Evolutionary conservation across 129 eudicot species (phyloP), one percentile per base, ranked within the genome.

Genomic region (Helichrysum umbraculigerum): DNA sequence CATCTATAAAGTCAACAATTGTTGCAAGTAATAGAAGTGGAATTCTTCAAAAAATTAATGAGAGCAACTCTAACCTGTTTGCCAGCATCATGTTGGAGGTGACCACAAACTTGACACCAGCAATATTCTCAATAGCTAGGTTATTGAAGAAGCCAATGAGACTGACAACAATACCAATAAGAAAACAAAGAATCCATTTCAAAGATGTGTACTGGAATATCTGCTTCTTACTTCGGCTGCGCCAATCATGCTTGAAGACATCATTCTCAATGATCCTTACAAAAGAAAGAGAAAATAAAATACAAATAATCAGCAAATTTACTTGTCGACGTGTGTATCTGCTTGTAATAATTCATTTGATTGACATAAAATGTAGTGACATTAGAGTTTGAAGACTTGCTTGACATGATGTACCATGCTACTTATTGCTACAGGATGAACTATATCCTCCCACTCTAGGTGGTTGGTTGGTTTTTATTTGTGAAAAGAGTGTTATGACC

Each of bases 171-270:
- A 87, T 41, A 9, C 97, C 98, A 47, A 90, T 72, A 7, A 93
- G 32, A 58, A 93, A 88, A 74, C 96, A 88, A 15, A 93, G 83
- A 25, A 72, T 79, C 98, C 98, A 93, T 83, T 93, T 93, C 88
- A 85, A 80, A 51, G 87, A 87, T 9, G 80, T 77, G 73, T 88
- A 88, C 71, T 93, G 96, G 52, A 69, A 86, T 59, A 87, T 85
- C 79, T 93, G 91, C 25, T 68, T 51, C 84, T 80, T 83, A 54
- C 81, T 87, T 71, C 92, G 76, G 68, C 79, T 82, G 71, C 98
- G 79, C 98, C 98, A 93, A 74, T 93, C 98, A 76, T 88, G 96
- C 86, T 90, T 90, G 88, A 86, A 85, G 59, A 90, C 73, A 57
- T 90, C 97, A 78, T 90, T 90, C 82, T 93, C 98, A 4, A 87